Evolutionary conservation across 345 rosid species (phyloP).

Genomic region (Citrus maxima): DNA sequence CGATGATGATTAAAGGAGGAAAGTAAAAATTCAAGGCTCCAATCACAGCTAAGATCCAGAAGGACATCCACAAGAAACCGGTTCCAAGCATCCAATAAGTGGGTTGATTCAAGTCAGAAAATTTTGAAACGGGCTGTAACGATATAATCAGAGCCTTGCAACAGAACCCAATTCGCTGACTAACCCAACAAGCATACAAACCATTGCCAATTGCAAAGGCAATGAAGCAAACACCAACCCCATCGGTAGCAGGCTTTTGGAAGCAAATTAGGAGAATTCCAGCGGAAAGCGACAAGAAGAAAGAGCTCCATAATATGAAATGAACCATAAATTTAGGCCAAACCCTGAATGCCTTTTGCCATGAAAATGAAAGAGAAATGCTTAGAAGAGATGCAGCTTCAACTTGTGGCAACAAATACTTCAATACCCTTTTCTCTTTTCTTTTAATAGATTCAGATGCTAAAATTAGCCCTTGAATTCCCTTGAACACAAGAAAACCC

Average conservation of each 20-base stretch:
- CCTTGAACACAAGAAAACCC: conserved; percentile 80
- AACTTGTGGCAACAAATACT: conserved; percentile 74
- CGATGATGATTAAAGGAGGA: conserved; percentile 55
- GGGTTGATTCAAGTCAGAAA: conserved; percentile 70
- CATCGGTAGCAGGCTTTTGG: conserved; percentile 81
- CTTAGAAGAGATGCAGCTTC: conserved; percentile 81
- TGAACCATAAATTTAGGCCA: conserved; percentile 90
- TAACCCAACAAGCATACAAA: conserved; percentile 91
- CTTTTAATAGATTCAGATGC: conserved; percentile 47
- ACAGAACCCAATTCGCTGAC: conserved; percentile 59
- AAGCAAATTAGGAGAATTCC: conserved; percentile 93
- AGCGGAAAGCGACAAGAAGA: conserved; percentile 64
- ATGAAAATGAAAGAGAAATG: conserved; percentile 73
- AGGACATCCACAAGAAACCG: conserved; percentile 96
- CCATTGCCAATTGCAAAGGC: conserved; percentile 84
- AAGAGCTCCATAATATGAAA: conserved; percentile 81
- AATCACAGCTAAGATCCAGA: conserved; percentile 86
- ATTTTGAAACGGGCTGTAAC: conserved; percentile 68
- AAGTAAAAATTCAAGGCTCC: conserved; percentile 76
- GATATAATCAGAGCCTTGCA: conserved; percentile 56
- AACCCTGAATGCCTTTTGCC: conserved; percentile 76
- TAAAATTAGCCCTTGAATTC: conserved; percentile 68
- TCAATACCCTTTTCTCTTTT: conserved; percentile 56
- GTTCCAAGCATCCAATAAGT: conserved; percentile 76
- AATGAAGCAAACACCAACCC: conserved; percentile 71